phyloP scores from a whole-genome alignment of 805 yeast genomes.

The Komagataella mondaviorum region DNA sequence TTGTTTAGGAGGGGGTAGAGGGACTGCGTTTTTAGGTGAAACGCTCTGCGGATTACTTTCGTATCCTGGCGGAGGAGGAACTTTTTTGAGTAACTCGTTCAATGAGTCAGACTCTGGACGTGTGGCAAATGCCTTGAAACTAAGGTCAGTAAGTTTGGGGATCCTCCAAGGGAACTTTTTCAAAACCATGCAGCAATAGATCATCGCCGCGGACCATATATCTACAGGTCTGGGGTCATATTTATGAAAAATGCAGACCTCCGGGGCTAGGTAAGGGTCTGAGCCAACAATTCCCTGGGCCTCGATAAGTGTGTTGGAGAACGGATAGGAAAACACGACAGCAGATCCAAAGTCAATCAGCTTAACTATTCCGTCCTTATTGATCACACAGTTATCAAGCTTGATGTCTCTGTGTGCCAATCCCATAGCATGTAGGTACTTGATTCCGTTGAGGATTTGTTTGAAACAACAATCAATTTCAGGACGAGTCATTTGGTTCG shows the following conservation, averaged over 20 bases:
- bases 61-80: slow-evolving; percentile 34
- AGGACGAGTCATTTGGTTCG: slow-evolving; percentile 67
- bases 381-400: slow-evolving; percentile 84
- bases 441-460: slow-evolving; percentile 70
- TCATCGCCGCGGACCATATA: slow-evolving; percentile 86
- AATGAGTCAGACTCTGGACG: slow-evolving; percentile 57
- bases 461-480: slow-evolving; percentile 86
- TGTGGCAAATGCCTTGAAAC: slow-evolving; percentile 73
- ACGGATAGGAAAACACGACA: slow-evolving; percentile 83
- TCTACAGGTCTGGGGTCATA: slow-evolving; percentile 92
- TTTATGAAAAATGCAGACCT: slow-evolving; percentile 67
- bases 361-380: slow-evolving; percentile 71
- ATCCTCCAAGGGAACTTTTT: slow-evolving; percentile 93
- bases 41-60: slow-evolving; percentile 2
- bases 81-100: slow-evolving; percentile 41
- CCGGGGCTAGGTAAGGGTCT: slow-evolving; percentile 88
- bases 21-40: slow-evolving; percentile 3
- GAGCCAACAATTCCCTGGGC: slow-evolving; percentile 81
- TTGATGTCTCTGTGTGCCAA: slow-evolving; percentile 87
- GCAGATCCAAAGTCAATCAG: slow-evolving; percentile 92
- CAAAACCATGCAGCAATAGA: slow-evolving; percentile 83
- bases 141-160: slow-evolving; percentile 68
- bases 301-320: slow-evolving; percentile 55
- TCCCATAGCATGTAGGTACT: slow-evolving; percentile 74
- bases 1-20: neutral